These are phyloP conservation scores for Fusarium staphyleae DNA, from an alignment of 2,329 filamentous ascomycete species.

Conservation along the genomic window DNA sequence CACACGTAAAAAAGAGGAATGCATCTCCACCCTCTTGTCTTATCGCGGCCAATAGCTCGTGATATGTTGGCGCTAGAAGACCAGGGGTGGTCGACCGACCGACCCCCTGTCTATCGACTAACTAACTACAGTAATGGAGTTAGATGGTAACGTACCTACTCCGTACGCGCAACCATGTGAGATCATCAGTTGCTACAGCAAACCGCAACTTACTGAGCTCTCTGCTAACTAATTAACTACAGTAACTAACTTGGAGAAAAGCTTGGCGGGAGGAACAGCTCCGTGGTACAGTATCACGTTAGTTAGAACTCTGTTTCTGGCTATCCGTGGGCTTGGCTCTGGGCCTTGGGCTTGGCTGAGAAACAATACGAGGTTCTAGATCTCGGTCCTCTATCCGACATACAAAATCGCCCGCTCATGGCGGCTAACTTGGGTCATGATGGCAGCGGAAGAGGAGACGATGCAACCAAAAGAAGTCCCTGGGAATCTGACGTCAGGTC, in stretches of 20 bases:
- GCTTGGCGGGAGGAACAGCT: neutral
- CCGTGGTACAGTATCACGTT: no score
- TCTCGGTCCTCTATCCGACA: neutral
- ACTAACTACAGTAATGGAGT: no score
- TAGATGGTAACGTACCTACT: no score
- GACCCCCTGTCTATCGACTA: neutral
- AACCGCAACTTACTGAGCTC: neutral
- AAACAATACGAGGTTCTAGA: neutral
- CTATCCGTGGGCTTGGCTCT: neutral
- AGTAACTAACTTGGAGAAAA: neutral
- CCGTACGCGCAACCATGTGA: neutral
- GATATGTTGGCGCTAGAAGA: neutral
- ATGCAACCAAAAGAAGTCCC: neutral
- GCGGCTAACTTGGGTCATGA: neutral
- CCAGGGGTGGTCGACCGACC: no score
- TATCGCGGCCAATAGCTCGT: constrained; percentile 8
- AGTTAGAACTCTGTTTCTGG: neutral
- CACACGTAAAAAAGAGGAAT: constrained; percentile 5
- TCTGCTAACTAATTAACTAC: no score
- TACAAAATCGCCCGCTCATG: neutral
- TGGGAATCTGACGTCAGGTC: constrained; percentile 3
- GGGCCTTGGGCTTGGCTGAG: no score
- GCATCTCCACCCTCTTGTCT: constrained; percentile 5
- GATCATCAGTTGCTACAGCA: neutral
- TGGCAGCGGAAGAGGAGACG: neutral